Base-by-base conservation (phyloP, 805 yeast genomes). In the Maudiozyma bulderi region DNA sequence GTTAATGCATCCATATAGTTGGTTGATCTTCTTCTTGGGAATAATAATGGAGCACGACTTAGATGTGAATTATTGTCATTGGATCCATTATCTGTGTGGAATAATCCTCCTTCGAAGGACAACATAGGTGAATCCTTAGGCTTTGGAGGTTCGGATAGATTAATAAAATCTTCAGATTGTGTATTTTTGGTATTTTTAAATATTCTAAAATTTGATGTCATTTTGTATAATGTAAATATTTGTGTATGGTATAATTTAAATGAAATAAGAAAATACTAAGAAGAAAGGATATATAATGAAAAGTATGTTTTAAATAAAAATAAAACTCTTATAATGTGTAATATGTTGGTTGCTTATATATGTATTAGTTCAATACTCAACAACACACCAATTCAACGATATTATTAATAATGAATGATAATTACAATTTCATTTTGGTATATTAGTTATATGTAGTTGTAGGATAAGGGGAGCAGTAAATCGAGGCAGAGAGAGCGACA, bases 61-160 rank as follows among this genome's bases (percentile, higher is more conserved):
- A 35, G 30, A 45, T 35, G 20, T 35, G 7, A 8, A 15, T 10
- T 14, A 20, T 20, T 15, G 7, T 38, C 15, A 15, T 38, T 14
- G 9, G 43, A 31, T 13, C 8, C 10, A 28, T 11, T 39, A 28
- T 39, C 43, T 8, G 43, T 28, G 8, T 40, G 11, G 32, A 9
- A 28, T 8, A 20, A n/a, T 13, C 13, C 11, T 10, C 33, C 33
- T 32, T 31, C 37, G n/a, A 47, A 52, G 30, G 48, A 47, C 4
- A 50, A 14, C 14, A 44, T 46, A n/a, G 61, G 62, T 3, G 61
- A 53, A 14, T 51, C 56, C 46, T 53, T 49, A 6, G 59, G 54
- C 20, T 46, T 47, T n/a, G 62, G 62, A 10, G 62, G 57, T 14
- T 53, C 54, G 14, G 53, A 47, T 32, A 59, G 38, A 32, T 56